Percentiles rank a stretch among this genome's conserved stretches.
phyloP scores from a whole-genome alignment of 2,329 filamentous ascomycete genomes.

The Aspergillus sp. region DNA sequence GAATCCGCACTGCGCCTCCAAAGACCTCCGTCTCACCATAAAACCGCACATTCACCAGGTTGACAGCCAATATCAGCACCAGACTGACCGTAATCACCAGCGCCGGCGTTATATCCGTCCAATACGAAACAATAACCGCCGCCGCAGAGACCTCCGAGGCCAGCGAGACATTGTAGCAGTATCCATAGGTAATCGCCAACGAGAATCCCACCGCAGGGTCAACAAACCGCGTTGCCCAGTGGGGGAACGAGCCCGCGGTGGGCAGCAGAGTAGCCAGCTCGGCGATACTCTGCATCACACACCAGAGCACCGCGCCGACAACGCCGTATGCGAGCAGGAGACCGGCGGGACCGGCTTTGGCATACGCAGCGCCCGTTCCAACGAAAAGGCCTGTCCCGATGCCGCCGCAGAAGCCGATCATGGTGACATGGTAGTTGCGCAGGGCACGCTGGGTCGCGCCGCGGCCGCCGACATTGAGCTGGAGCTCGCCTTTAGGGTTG shows the following conservation, averaged over 20 bases:
- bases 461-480: conserved; percentile 34
- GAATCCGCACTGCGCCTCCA: not conserved
- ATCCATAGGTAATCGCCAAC: not conserved
- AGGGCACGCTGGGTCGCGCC: conserved; percentile 24
- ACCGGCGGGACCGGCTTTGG: not conserved
- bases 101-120: not conserved
- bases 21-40: not conserved
- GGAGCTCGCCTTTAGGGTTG: conserved; percentile 1
- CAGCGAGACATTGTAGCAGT: not conserved
- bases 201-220: not conserved
- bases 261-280: not conserved
- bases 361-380: not conserved
- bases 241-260: conserved; percentile 61
- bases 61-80: not conserved
- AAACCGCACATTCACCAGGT: not conserved
- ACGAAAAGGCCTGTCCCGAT: not conserved
- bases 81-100: not conserved
- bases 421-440: not conserved
- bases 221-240: not conserved
- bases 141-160: not conserved
- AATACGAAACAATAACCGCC: not conserved
- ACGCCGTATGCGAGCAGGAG: not conserved
- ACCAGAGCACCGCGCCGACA: not conserved
- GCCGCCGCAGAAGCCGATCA: not conserved
- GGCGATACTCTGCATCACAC: not conserved